Conservation (phyloP, 306 rosid species). For the Trifolium subterraneum region DNA sequence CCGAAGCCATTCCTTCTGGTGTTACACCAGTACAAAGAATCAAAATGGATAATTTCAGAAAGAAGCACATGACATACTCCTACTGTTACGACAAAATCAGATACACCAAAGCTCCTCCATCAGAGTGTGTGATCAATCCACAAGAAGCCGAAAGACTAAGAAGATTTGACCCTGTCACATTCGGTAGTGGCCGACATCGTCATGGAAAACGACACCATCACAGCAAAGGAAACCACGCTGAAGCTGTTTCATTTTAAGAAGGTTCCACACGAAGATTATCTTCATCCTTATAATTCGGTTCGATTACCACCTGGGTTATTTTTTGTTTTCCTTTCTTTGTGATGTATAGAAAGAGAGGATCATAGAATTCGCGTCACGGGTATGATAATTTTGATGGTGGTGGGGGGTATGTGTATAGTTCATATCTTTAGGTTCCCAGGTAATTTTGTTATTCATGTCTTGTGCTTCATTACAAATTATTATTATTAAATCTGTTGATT, state of each 20-base stretch:
- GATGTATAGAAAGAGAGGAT: constrained; percentile 59
- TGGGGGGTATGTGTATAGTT: constrained; percentile 76
- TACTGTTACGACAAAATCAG: constrained; percentile 81
- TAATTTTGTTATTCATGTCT: constrained; percentile 55
- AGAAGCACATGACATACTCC: constrained; percentile 89
- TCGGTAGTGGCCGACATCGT: constrained; percentile 75
- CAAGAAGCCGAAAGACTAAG: constrained; percentile 81
- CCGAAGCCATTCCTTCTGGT: constrained; percentile 58
- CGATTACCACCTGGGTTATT: constrained; percentile 50
- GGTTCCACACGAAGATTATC: constrained; percentile 12
- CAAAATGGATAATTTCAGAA: constrained; percentile 78
- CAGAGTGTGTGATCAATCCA: constrained; percentile 76
- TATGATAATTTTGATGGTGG: constrained; percentile 55
- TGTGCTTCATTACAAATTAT: constrained; percentile 47
- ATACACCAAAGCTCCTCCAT: constrained; percentile 63
- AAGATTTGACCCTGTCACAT: constrained; percentile 78
- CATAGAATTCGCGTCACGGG: constrained; percentile 50
- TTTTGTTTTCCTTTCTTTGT: constrained; percentile 18
- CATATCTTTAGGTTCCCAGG: constrained; percentile 58
- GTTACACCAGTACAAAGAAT: constrained; percentile 56
- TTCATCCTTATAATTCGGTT: constrained; percentile 38
- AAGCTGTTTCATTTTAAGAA: constrained; percentile 51
- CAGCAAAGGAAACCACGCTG: constrained; percentile 54
- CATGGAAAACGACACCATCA: constrained; percentile 69
- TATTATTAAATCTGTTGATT: constrained; percentile 56